A percentile compares a stretch with the other conserved stretches of the same genome.
phyloP scores from a whole-genome alignment of 169 alveolate genomes.

The Cryptosporidium sp. region DNA sequence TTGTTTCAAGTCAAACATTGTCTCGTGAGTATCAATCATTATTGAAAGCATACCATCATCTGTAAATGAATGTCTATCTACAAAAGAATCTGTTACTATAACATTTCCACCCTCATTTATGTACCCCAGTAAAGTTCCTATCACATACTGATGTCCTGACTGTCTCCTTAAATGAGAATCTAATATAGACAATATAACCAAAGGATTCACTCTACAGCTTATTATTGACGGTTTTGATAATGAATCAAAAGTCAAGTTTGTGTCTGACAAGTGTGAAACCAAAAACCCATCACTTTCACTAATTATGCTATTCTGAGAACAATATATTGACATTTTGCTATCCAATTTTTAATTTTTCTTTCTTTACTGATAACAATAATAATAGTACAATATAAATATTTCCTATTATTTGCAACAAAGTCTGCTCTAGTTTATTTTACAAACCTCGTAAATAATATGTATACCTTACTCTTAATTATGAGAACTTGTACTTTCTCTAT shows the following conservation, averaged over 20 bases:
- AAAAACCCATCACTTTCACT: slow-evolving; percentile 61
- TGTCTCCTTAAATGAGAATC: slow-evolving; percentile 91
- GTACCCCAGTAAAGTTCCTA: slow-evolving; percentile 90
- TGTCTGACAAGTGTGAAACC: slow-evolving; percentile 33
- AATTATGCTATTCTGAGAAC: not conserved
- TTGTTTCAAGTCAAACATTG: slow-evolving; percentile 90
- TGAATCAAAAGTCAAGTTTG: slow-evolving; percentile 29
- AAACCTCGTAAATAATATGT: not conserved
- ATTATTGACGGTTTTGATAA: slow-evolving; percentile 76
- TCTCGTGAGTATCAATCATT: slow-evolving; percentile 91
- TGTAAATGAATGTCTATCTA: slow-evolving; percentile 90
- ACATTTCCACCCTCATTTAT: slow-evolving; percentile 88
- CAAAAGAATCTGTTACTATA: slow-evolving; percentile 92
- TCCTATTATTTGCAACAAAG: not conserved
- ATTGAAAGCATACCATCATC: slow-evolving; percentile 92
- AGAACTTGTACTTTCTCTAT: not conserved
- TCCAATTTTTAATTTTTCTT: not conserved
- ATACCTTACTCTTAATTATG: not conserved
- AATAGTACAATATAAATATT: no score
- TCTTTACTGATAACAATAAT: no score
- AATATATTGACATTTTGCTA: not conserved
- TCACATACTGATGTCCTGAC: slow-evolving; percentile 89
- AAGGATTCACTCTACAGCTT: slow-evolving; percentile 89
- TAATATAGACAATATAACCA: slow-evolving; percentile 89
- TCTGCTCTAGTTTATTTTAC: not conserved